Evolutionary conservation across 306 rosid genomes (phyloP).

Genomic region (Dryas octopetala): DNA sequence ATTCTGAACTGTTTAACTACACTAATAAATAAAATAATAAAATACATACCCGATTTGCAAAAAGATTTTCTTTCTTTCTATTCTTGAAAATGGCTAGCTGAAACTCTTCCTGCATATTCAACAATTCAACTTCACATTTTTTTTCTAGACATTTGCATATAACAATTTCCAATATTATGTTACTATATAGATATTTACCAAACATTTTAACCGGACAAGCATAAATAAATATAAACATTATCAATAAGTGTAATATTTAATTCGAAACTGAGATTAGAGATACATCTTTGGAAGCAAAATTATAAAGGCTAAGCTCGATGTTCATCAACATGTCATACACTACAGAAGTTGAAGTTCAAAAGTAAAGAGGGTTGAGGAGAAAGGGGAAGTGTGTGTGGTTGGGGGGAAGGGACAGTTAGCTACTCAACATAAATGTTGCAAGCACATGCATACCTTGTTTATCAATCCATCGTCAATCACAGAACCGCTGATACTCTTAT

Average conservation of each 20-base stretch:
- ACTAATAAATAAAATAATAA: neutral
- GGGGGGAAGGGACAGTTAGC: neutral
- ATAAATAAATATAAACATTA: neutral
- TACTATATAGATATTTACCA: neutral
- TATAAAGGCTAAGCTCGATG: neutral
- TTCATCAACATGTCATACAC: neutral
- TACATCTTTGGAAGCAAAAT: constrained; percentile 2
- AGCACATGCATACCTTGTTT: constrained; percentile 59
- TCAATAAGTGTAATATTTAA: neutral
- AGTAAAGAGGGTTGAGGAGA: neutral
- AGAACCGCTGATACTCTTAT: constrained; percentile 75
- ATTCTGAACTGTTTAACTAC: neutral
- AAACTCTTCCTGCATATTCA: constrained; percentile 84
- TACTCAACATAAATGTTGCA: neutral
- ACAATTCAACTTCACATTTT: constrained; percentile 7
- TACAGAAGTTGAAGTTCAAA: neutral
- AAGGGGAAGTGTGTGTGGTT: neutral
- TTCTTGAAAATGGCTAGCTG: constrained; percentile 81
- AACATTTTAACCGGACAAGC: neutral
- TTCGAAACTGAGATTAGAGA: neutral
- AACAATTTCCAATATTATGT: constrained; percentile 3
- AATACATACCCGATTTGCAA: constrained; percentile 73
- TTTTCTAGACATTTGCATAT: neutral
- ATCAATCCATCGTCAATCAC: constrained; percentile 83
- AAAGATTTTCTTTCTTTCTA: constrained; percentile 69